These are phyloP conservation scores for Oryza brachyantha DNA, from an alignment of 176 grass and related monocot species.

Conservation along the genomic window DNA sequence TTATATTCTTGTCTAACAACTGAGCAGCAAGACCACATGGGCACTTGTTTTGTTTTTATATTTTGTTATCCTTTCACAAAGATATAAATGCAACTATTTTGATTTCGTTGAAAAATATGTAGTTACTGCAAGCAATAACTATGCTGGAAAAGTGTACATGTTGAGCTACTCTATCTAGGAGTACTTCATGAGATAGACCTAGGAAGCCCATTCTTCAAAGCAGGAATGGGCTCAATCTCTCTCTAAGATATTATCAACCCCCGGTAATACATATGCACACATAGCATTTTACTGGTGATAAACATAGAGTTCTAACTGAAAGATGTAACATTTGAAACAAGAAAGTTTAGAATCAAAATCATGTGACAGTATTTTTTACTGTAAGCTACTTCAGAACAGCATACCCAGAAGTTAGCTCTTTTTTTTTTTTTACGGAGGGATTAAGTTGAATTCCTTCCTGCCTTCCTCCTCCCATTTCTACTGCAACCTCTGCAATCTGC, in stretches of 20 bases:
- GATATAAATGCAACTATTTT: neutral
- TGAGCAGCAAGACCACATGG: neutral
- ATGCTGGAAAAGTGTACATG: neutral
- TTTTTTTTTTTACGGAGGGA: neutral
- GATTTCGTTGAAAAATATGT: too few relatives aligned
- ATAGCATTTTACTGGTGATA: neutral
- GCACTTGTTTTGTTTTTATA: neutral
- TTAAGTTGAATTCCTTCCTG: neutral
- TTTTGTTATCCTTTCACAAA: neutral
- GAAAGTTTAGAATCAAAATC: neutral
- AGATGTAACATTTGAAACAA: neutral
- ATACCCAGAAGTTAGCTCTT: neutral
- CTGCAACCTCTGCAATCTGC: too few relatives aligned
- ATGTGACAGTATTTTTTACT: neutral
- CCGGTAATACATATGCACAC: neutral
- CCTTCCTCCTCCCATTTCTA: neutral
- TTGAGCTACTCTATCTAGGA: neutral
- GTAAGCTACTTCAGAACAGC: too few relatives aligned
- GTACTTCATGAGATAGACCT: neutral
- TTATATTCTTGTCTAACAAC: neutral
- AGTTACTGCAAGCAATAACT: neutral
- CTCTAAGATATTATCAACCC: neutral
- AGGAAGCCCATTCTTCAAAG: neutral
- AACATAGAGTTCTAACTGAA: neutral
- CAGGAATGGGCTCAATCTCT: neutral